Conservation (phyloP, 2,329 filamentous ascomycete genomes). For the Thelonectria rubi region DNA sequence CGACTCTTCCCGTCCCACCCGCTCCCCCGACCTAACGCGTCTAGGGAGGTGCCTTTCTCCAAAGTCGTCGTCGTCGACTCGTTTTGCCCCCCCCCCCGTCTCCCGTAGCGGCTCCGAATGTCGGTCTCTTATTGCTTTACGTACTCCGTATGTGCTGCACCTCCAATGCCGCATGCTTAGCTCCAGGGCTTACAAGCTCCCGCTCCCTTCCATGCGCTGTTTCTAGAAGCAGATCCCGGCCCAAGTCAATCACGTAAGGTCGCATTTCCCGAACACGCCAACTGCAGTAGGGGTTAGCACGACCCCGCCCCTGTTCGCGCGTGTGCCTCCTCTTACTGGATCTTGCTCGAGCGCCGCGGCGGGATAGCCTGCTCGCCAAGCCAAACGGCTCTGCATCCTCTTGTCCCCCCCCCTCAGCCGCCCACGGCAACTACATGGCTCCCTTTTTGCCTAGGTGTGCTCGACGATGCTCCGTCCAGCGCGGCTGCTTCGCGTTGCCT, state of each 20-base stretch:
- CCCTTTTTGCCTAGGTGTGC: too few species aligned
- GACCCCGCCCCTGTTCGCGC: background rate
- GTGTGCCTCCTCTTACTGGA: background rate
- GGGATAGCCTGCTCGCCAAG: background rate
- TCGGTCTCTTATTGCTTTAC: background rate
- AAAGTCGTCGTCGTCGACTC: background rate
- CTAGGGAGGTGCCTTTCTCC: slow-evolving; percentile 17
- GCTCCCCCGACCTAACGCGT: slow-evolving; percentile 12
- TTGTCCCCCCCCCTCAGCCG: background rate
- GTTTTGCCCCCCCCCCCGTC: background rate
- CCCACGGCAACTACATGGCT: background rate
- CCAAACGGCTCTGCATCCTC: background rate
- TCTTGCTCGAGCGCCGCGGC: background rate
- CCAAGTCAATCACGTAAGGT: background rate
- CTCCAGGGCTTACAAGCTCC: background rate
- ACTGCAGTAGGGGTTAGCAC: background rate
- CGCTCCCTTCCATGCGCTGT: slow-evolving; percentile 8
- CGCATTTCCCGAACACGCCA: background rate
- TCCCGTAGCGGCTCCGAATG: slow-evolving; percentile 10
- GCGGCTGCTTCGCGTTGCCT: background rate
- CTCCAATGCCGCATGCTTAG: background rate
- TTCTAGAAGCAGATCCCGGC: slow-evolving; percentile 11
- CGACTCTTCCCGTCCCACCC: slow-evolving; percentile 23
- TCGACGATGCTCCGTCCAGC: background rate
- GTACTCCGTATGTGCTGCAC: background rate